Base-by-base conservation (phyloP, 75 land plant species). In the Adiantum capillusveneris region DNA sequence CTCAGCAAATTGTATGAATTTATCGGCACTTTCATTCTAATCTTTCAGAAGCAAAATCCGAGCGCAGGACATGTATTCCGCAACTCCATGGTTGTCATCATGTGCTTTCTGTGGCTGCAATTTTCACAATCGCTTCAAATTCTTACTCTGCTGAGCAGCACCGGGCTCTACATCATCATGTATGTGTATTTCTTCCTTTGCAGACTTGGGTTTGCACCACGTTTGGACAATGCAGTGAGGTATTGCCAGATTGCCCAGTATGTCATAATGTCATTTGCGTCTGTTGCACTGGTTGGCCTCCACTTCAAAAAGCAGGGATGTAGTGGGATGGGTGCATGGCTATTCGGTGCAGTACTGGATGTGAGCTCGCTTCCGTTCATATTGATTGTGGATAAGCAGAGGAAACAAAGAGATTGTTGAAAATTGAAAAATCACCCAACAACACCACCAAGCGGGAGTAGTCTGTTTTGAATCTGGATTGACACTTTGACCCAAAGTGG, bases 91-190 rank as follows among this genome's bases (percentile, higher is more conserved):
- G 59, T 73, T 42, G 26, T 81, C 13, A 58, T 43, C 62, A 73
- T 68, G 79, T 78, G 81, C 36, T 87, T 81, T 51, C 73, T 84
- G 9, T 87, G 91, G 91, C 81, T 86, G 61, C 87, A 86, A 60
- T 87, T 87, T 71, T 79, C 91, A 27, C 91, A 87, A 60, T 84
- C 87, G 29, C 68, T 80, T 41, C 91, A 87, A 62, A 73, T 86
- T 25, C 31, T 79, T 24, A 84, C 81, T 18, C 78, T 87, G 20
- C 72, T 87, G 6, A 36, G 63, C 31, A 68, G 69, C 52, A 73
- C 87, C 1, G 58, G 73, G 26, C 57, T 71, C 17, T 63, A 78
- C 49, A 64, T 75, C 26, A 75, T 79, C 0, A 76, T 81, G 0
- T 79, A 81, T 44, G 76, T 79, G 25, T 87, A 79, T 64, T 43